A percentile compares a stretch with the other conserved stretches of the same genome.
Conservation (phyloP, 140 eudicot species). For the Bidens hawaiensis region DNA sequence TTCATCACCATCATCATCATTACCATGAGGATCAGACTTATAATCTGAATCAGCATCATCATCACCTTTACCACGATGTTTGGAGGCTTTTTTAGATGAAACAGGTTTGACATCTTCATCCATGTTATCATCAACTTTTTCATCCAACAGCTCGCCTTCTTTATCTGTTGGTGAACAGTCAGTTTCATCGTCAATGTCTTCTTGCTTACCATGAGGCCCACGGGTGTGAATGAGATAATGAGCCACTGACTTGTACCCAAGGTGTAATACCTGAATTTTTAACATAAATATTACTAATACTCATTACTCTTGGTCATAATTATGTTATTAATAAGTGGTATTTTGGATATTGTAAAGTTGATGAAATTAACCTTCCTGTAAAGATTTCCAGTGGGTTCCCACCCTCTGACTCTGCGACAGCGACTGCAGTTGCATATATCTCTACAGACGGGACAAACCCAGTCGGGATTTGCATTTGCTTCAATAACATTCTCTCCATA, state of each 20-base stretch:
- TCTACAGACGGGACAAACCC: conserved; percentile 78
- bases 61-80: conserved; percentile 23
- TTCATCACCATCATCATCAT: conserved; percentile 15
- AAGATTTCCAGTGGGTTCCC: conserved; percentile 58
- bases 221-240: conserved; percentile 66
- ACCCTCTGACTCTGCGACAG: conserved; percentile 61
- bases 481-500: conserved; percentile 70
- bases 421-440: conserved; percentile 82
- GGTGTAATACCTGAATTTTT: conserved; percentile 34
- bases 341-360: background rate
- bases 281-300: conserved; percentile 3
- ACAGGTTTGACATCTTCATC: conserved; percentile 23
- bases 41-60: conserved; percentile 32
- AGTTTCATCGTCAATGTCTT: conserved; percentile 19
- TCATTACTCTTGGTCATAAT: conserved; percentile 1
- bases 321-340: background rate
- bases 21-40: conserved; percentile 23
- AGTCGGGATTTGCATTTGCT: conserved; percentile 48
- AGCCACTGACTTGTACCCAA: conserved; percentile 73
- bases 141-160: conserved; percentile 11
- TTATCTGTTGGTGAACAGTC: conserved; percentile 14
- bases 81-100: no score
- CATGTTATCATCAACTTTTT: conserved; percentile 2
- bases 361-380: conserved; percentile 43
- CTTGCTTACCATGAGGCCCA: conserved; percentile 24